Evolutionary conservation across 257 asterid species (phyloP).

Genomic region (Craterostigma plantagineum): DNA sequence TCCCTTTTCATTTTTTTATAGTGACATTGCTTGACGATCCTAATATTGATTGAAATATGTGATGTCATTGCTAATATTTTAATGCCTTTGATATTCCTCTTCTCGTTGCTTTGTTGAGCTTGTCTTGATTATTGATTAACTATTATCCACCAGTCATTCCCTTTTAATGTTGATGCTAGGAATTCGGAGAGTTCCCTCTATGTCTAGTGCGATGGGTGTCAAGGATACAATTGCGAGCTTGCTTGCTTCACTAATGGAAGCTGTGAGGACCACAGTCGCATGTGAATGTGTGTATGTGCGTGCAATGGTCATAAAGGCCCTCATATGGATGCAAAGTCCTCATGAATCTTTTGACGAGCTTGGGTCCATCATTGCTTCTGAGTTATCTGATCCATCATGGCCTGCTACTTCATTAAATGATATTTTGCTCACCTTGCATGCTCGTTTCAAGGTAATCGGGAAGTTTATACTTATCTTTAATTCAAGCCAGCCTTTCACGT

Average conservation of each 20-base stretch:
- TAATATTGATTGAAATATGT: neutral
- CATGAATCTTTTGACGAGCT: slow-evolving; percentile 89
- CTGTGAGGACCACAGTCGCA: slow-evolving; percentile 93
- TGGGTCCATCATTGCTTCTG: slow-evolving; percentile 88
- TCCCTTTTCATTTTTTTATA: no score
- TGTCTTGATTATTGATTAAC: no score
- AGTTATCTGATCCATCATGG: slow-evolving; percentile 95
- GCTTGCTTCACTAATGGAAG: slow-evolving; percentile 94
- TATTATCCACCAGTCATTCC: neutral
- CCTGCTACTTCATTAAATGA: slow-evolving; percentile 82
- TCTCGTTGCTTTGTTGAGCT: no score
- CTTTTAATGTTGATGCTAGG: slow-evolving; percentile 25
- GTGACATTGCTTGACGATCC: no score
- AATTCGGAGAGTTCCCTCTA: slow-evolving; percentile 44
- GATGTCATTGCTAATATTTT: neutral
- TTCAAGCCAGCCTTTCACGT: neutral
- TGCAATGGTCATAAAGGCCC: slow-evolving; percentile 91
- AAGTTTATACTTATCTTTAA: slow-evolving; percentile 2
- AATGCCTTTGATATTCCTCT: no score
- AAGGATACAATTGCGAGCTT: slow-evolving; percentile 85
- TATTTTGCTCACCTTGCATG: slow-evolving; percentile 82
- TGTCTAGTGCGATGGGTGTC: slow-evolving; percentile 54
- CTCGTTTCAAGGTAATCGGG: slow-evolving; percentile 84
- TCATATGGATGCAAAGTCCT: slow-evolving; percentile 99
- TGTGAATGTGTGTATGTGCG: slow-evolving; percentile 99